phyloP scores from a whole-genome alignment of 73 alveolate genomes.

The Tetrahymena thermophila region DNA sequence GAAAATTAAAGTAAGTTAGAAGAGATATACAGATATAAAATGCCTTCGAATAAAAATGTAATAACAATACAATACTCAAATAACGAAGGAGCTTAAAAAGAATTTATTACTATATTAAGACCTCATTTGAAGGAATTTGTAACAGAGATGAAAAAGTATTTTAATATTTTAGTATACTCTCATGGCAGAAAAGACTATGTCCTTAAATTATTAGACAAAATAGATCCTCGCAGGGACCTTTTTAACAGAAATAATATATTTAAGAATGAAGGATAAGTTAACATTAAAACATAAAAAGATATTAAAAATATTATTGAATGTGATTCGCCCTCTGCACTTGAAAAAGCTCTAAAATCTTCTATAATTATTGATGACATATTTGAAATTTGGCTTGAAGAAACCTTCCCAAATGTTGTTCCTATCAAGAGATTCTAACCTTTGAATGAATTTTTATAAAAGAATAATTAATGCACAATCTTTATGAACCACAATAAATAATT shows the following conservation, averaged over 20 bases:
- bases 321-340: background rate
- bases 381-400: background rate
- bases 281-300: background rate
- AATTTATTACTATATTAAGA: background rate
- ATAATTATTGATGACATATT: background rate
- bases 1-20: background rate
- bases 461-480: background rate
- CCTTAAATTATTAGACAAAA: background rate
- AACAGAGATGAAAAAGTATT: background rate
- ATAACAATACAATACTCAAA: background rate
- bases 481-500: background rate
- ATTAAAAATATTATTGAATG: background rate
- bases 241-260: background rate
- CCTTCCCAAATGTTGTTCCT: background rate
- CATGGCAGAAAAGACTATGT: background rate
- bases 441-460: background rate
- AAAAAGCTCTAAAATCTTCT: background rate
- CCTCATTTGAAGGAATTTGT: background rate
- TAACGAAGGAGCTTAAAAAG: background rate
- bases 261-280: background rate
- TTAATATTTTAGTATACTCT: background rate
- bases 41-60: background rate
- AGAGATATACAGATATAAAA: background rate
- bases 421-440: background rate
- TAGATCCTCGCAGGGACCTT: background rate